Percentiles rank a stretch among this genome's conserved stretches.
Conservation (phyloP, 495 filamentous ascomycete genomes). For the Bombardia bombarda region DNA sequence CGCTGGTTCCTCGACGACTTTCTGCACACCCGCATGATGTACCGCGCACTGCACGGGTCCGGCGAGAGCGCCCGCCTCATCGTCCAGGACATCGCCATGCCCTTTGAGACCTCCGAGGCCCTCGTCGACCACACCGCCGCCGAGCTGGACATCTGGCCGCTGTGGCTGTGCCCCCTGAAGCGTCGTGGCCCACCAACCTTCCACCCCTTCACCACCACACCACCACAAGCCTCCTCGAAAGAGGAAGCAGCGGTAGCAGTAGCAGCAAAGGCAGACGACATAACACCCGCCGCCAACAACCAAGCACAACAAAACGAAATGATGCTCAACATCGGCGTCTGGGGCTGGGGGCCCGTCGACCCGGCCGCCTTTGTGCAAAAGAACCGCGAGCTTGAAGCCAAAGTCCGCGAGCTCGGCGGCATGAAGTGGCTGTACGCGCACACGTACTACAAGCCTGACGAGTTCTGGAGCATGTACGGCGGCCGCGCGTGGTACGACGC, state of each 20-base stretch:
- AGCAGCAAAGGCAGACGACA: conserved; percentile 2
- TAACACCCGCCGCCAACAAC: not conserved
- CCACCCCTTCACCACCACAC: conserved; percentile 34
- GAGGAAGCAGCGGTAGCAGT: not conserved
- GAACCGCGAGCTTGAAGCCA: conserved; percentile 58
- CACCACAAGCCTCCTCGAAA: no score
- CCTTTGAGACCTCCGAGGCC: conserved; percentile 36
- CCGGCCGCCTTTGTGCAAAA: conserved; percentile 37
- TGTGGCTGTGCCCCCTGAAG: conserved; percentile 54
- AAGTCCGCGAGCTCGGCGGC: conserved; percentile 57
- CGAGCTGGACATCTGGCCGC: conserved; percentile 45
- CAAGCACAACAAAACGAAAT: conserved; percentile 11
- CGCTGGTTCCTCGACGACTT: conserved; percentile 56
- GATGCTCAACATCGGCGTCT: conserved; percentile 50
- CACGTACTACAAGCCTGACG: conserved; percentile 46
- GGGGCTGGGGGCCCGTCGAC: conserved; percentile 41
- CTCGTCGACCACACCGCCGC: conserved; percentile 46
- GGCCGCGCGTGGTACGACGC: conserved; percentile 42
- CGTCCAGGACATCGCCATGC: conserved; percentile 52
- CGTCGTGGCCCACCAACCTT: conserved; percentile 34
- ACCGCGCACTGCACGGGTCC: conserved; percentile 50
- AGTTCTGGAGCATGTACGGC: conserved; percentile 51
- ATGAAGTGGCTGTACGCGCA: conserved; percentile 57
- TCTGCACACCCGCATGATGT: conserved; percentile 56
- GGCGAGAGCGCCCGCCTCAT: conserved; percentile 46